A percentile compares a stretch with the other conserved stretches of the same genome.
phyloP scores from a whole-genome alignment of 441 rosid species.

The Erodium moschatum region DNA sequence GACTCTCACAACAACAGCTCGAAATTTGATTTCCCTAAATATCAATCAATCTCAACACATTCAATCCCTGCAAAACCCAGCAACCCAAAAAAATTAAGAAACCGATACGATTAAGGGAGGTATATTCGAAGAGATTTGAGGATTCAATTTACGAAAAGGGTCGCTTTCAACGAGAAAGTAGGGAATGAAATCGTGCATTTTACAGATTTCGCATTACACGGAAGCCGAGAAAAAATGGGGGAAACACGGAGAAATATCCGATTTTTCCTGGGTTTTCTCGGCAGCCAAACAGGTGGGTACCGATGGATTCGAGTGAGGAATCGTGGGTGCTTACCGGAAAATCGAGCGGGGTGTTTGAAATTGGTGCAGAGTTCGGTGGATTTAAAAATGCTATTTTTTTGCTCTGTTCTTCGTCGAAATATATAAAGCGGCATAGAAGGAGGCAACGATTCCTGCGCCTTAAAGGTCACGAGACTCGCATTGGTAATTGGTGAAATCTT shows the following conservation, averaged over 20 bases:
- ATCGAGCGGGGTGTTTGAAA: not conserved
- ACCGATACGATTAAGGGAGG: no score
- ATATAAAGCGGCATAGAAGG: no score
- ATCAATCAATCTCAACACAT: not conserved
- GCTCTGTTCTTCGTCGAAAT: no score
- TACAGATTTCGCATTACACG: not conserved
- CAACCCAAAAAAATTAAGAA: not conserved
- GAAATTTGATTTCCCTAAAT: not conserved
- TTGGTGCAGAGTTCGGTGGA: not conserved
- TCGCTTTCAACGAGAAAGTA: not conserved
- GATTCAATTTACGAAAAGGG: not conserved
- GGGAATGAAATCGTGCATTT: not conserved
- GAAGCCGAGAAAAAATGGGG: not conserved
- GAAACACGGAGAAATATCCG: not conserved
- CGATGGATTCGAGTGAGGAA: not conserved
- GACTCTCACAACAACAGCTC: constrained; percentile 7
- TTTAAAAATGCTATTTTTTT: no score
- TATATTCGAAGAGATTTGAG: not conserved
- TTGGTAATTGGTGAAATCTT: no score
- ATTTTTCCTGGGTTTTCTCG: not conserved
- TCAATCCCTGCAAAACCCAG: not conserved
- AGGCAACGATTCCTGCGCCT: no score
- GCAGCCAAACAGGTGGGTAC: not conserved
- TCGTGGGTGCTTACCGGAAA: not conserved
- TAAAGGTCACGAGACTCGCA: no score